phyloP scores from a whole-genome alignment of 2,329 filamentous ascomycete species.

The Paraphaeosphaeria sporulosa region DNA sequence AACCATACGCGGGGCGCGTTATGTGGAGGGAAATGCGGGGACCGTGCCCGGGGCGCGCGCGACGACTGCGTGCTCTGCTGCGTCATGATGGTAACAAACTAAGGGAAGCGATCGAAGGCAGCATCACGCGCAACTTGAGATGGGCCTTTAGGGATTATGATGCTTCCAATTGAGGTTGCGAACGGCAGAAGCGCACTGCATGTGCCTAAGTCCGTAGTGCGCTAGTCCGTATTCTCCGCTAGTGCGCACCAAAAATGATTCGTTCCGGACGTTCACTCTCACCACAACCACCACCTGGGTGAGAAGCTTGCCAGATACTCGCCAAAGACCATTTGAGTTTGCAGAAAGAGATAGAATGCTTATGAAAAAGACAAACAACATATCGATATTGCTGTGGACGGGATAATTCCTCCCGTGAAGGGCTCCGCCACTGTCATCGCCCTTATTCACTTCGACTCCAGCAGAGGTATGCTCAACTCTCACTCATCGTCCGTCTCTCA shows the following conservation, averaged over 20 bases:
- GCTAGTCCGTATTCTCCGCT: constrained; percentile 21
- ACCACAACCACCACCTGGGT: constrained; percentile 12
- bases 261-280: constrained; percentile 16
- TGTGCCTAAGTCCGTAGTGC: constrained; percentile 22
- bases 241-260: constrained; percentile 27
- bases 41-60: constrained; percentile 44
- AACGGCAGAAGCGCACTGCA: constrained; percentile 15
- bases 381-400: background rate
- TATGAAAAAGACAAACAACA: background rate
- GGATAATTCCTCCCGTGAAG: background rate
- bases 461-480: constrained; percentile 23
- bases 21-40: constrained; percentile 66
- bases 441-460: constrained; percentile 21
- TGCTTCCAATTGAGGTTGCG: constrained; percentile 10
- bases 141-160: background rate
- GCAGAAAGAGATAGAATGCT: background rate
- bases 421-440: background rate
- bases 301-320: constrained; percentile 13
- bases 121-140: background rate
- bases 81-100: constrained; percentile 21
- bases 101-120: background rate
- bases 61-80: constrained; percentile 29
- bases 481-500: background rate
- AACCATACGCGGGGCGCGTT: constrained; percentile 87
- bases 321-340: background rate